phyloP scores from a whole-genome alignment of 306 rosid species.

The Hylodesmum podocarpum region DNA sequence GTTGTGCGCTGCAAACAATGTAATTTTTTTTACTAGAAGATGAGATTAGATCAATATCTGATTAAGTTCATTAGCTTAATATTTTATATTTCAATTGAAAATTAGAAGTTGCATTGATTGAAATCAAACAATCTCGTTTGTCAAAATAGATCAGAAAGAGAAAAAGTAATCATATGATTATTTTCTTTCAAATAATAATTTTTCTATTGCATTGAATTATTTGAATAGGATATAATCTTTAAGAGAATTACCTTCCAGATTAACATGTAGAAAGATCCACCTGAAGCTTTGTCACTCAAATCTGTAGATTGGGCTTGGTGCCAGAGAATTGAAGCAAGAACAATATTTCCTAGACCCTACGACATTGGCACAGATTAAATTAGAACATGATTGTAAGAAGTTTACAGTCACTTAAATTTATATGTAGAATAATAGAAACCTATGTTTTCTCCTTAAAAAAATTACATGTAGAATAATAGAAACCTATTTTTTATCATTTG shows the following conservation, averaged over 20 bases:
- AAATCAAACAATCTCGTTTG: background rate
- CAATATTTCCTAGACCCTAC: slow-evolving; percentile 52
- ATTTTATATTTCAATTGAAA: background rate
- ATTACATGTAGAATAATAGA: too few species aligned
- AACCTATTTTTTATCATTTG: too few species aligned
- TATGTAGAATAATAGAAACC: background rate
- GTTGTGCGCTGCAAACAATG: too few species aligned
- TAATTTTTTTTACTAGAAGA: too few species aligned
- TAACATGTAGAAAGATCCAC: background rate
- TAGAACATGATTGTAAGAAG: background rate
- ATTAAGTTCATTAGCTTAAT: too few species aligned
- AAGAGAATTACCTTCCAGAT: slow-evolving; percentile 41
- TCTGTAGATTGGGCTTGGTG: background rate
- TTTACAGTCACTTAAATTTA: background rate
- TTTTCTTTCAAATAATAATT: background rate
- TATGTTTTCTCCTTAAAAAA: slow-evolving; percentile 2
- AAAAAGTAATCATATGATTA: background rate
- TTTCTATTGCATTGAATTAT: background rate
- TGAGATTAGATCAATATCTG: too few species aligned
- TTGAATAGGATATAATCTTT: background rate
- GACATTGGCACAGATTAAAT: slow-evolving; percentile 3
- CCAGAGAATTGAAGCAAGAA: slow-evolving; percentile 39
- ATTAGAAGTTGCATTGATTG: background rate
- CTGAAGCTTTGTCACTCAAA: background rate
- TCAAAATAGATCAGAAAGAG: background rate